Evolutionary conservation across 176 grass and related monocot genomes (phyloP), one percentile per base, ranked within the genome.

Genomic region (Coix lacrymajobi): DNA sequence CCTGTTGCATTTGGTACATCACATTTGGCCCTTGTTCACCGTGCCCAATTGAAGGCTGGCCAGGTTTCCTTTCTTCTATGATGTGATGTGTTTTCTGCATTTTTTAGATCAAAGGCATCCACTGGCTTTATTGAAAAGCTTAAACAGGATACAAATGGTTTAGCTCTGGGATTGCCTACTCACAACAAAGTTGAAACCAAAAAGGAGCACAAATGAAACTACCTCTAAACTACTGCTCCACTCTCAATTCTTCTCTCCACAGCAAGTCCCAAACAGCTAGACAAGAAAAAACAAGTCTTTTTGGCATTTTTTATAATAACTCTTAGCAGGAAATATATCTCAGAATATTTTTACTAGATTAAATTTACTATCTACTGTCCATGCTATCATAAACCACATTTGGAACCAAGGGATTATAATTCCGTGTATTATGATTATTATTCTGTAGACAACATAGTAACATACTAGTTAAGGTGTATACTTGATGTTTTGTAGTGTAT

Each of bases 1-100:
- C 87, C 96, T 88, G 92, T 98, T 77, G 90, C 86, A 84, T 98
- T 88, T 86, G 96, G 92, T 20, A 95, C 96, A 87, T 95, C 92
- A 24, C 96, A 98, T 90, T 45, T 98, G 73, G 88, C 79, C 69
- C 87, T 98, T 65, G 92, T 88, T 81, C 92, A 98, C 71, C 89
- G 92, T 84, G 96, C 96, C 26, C 89, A 98, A 52, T 73, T 95
- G 32, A 98, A 98, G 83, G 78, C 88, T 56, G 91, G 89, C 79
- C 96, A 95, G 89, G 96, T 98, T 6, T 58, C 44, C 54, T 45
- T 62, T 79, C 3, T 7, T 79, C 4, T 57, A 51, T 82, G 19
- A 46, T 79, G 13, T 60, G 24, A 62, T 14, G 25, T 62, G 4
- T 62, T 62, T 30, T 62, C 25, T 10, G 14, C 29, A 5, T 32